phyloP scores from a whole-genome alignment of 1,139 yeast species.

The Saccharomycopsis hybrid region DNA sequence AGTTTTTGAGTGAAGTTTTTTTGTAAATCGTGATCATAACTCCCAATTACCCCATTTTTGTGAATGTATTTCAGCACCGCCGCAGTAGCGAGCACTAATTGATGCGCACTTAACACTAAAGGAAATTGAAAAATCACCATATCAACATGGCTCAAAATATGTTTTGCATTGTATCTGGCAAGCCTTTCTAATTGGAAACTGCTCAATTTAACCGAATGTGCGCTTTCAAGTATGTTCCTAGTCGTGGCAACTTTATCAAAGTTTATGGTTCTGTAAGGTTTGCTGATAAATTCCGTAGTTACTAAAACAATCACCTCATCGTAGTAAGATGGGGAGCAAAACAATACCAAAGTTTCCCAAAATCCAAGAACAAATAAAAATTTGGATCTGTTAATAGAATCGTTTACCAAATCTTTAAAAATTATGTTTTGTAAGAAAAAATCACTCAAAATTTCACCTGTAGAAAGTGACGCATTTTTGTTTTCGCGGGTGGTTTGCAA shows the following conservation, averaged over 20 bases:
- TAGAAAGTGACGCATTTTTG: background rate
- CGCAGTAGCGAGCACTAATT: constrained; percentile 10
- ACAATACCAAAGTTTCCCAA: constrained; percentile 16
- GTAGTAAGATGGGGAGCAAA: constrained; percentile 13
- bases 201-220: constrained; percentile 16
- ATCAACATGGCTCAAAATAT: constrained; percentile 7
- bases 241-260: constrained; percentile 9
- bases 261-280: constrained; percentile 16
- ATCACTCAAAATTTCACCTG: constrained; percentile 15
- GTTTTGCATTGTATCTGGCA: constrained; percentile 6
- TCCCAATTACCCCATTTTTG: constrained; percentile 12
- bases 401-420: constrained; percentile 4
- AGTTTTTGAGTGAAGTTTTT: constrained; percentile 2
- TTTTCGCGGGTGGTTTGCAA: background rate
- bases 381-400: constrained; percentile 12
- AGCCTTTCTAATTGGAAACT: constrained; percentile 15
- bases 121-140: constrained; percentile 16
- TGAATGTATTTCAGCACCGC: constrained; percentile 4
- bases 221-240: constrained; percentile 14
- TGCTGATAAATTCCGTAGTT: constrained; percentile 11
- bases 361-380: constrained; percentile 12
- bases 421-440: constrained; percentile 7
- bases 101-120: constrained; percentile 16
- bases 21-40: constrained; percentile 6
- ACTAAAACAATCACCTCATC: constrained; percentile 12